Evolutionary conservation across 129 eudicot genomes (phyloP), one percentile per base, ranked within the genome.

Genomic region (Solidago caesia): DNA sequence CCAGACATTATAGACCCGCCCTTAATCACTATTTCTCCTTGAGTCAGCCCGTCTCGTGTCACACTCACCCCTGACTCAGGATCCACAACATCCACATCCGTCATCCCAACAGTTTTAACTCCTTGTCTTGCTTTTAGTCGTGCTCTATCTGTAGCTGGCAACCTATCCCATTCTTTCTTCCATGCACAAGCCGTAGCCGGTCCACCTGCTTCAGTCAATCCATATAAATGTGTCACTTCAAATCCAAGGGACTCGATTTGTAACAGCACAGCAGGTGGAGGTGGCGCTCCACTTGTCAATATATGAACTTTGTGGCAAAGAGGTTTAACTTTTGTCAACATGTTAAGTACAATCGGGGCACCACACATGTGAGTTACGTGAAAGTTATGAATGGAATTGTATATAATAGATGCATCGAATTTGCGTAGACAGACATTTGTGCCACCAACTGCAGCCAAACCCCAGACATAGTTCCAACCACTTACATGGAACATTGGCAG

Each of bases 181-280:
- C 98, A 89, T 29, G 91, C 47, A 65, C 98, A 89, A 4, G 73
- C 70, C 3, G 86, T 56, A 2, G 83, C 84, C 5, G 83, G 66
- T 43, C 98, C 98, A 0, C 85, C 90, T 1, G 95, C 87, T 80
- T 92, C 98, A 8, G 95, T 92, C 82, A 92, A 41, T 21, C 98
- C 98, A 41, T 87, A 92, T 15, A 82, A 92, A 26, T 92, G 96
- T 11, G 82, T 81, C 64, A 92, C 90, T 0, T 73, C 59, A 46
- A 92, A 92, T 59, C 98, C 96, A 7, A 89, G 69, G 2, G 91
- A 48, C 77, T 92, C 98, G 0, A 92, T 74, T 2, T 86, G 80
- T 12, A 49, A 39, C 43, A 92, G 77, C 8, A 92, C 87, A 2
- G 91, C 83, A 0, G 95, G 87, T 0, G 98, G 90, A 0, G 97